phyloP scores from a whole-genome alignment of 2,329 filamentous ascomycete species.

The Plectosphaerella plurivora region DNA sequence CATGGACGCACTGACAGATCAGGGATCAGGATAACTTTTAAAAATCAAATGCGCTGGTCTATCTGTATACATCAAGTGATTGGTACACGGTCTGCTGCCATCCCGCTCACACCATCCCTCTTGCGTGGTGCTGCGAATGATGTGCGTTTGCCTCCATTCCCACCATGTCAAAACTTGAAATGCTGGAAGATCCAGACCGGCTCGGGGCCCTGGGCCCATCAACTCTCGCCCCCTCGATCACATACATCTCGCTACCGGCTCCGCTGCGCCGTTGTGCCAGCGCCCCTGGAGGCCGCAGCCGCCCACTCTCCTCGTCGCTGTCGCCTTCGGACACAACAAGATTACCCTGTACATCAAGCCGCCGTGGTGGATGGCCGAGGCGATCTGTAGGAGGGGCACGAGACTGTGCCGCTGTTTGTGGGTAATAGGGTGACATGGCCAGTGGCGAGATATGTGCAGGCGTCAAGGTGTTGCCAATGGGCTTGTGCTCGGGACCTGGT shows the following conservation, averaged over 20 bases:
- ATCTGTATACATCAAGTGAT: too few relatives aligned
- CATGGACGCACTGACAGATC: too few relatives aligned
- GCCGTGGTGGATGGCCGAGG: background rate
- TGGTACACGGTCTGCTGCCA: too few relatives aligned
- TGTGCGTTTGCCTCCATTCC: conserved; percentile 16
- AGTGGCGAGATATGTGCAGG: background rate
- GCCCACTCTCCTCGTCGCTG: background rate
- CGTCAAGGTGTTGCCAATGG: background rate
- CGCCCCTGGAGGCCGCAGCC: background rate
- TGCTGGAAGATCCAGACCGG: conserved; percentile 16
- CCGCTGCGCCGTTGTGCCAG: background rate
- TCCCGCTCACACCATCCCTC: conserved; percentile 9
- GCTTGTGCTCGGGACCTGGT: background rate
- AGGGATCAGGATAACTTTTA: too few relatives aligned
- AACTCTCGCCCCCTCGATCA: conserved; percentile 24
- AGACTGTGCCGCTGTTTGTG: background rate
- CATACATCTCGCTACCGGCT: conserved; percentile 28
- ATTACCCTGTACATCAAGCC: background rate
- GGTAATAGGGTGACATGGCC: background rate
- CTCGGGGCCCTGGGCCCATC: conserved; percentile 18
- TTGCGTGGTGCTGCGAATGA: conserved; percentile 6
- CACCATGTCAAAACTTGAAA: conserved; percentile 15
- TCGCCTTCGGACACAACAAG: background rate
- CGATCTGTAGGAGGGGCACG: background rate
- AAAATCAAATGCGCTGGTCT: too few relatives aligned